A percentile compares a stretch with the other conserved stretches of the same genome.
Conservation (phyloP, 192 early-diverging fungal genomes). For the Gamsiella multidivaricata region DNA sequence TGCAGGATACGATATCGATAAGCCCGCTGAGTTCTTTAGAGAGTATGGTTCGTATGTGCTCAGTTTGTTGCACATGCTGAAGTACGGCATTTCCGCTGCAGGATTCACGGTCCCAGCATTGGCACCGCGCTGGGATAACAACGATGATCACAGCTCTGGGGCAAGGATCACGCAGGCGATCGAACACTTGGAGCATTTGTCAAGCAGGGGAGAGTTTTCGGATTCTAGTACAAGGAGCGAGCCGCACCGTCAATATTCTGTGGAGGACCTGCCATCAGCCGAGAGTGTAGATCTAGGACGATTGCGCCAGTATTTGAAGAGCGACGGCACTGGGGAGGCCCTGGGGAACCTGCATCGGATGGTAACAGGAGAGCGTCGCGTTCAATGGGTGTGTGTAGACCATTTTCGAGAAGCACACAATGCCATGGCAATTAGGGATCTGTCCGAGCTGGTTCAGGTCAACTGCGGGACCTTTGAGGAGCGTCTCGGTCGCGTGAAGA, state of each 20-base stretch:
- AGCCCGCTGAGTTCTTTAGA: slow-evolving; percentile 21
- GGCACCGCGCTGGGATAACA: neutral
- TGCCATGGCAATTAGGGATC: neutral
- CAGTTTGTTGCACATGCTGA: slow-evolving; percentile 30
- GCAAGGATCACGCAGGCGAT: neutral
- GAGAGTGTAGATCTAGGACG: slow-evolving; percentile 14
- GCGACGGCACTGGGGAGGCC: neutral
- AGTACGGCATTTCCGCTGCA: slow-evolving; percentile 17
- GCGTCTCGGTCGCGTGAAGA: slow-evolving; percentile 11
- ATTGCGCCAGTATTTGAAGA: slow-evolving; percentile 8
- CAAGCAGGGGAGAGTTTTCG: neutral
- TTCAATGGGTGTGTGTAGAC: slow-evolving; percentile 42
- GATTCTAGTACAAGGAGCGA: neutral
- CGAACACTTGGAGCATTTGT: neutral
- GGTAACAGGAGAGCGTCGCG: slow-evolving; percentile 11
- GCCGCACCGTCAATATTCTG: neutral
- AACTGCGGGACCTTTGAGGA: slow-evolving; percentile 17
- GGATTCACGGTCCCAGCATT: slow-evolving; percentile 18
- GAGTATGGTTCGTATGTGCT: slow-evolving; percentile 17
- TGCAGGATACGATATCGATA: slow-evolving; percentile 26
- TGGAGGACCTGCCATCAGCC: neutral
- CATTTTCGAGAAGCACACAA: slow-evolving; percentile 19
- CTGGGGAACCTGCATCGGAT: slow-evolving; percentile 35
- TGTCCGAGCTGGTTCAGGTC: slow-evolving; percentile 7
- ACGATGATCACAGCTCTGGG: neutral